These are phyloP conservation scores for Arthrocladium fulminans DNA, from an alignment of 2,329 filamentous ascomycete species.

Conservation along the genomic window DNA sequence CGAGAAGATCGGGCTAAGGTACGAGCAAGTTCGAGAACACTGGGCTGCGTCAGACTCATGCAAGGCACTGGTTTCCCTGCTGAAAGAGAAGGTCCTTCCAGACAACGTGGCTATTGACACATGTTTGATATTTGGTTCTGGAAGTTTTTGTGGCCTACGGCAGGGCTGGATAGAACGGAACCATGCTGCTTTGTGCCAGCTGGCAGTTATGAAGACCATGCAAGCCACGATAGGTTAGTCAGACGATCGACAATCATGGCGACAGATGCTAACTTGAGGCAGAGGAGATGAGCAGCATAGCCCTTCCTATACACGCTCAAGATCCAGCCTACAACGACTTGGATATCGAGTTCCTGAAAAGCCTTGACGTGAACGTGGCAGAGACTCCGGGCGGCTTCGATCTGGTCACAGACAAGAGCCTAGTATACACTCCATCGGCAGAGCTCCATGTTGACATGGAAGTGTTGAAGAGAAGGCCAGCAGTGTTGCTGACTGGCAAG, in stretches of 20 bases:
- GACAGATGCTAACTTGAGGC: neutral
- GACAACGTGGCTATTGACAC: slow-evolving; percentile 1
- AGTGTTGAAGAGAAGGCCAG: neutral
- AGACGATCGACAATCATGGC: no score
- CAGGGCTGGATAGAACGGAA: slow-evolving; percentile 8
- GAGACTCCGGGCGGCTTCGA: slow-evolving; percentile 1
- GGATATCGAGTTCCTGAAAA: slow-evolving; percentile 6
- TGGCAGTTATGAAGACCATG: slow-evolving; percentile 5
- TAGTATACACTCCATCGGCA: slow-evolving; percentile 3
- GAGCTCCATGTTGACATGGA: slow-evolving; percentile 4
- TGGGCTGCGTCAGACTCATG: slow-evolving; percentile 7
- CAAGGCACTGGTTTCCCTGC: neutral
- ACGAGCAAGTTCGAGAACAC: neutral
- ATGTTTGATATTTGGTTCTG: slow-evolving; percentile 8
- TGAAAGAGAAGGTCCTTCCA: slow-evolving; percentile 2
- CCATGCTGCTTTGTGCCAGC: neutral
- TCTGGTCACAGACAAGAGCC: slow-evolving; percentile 8
- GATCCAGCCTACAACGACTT: slow-evolving; percentile 9
- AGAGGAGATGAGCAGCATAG: neutral
- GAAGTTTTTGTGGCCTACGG: slow-evolving; percentile 6
- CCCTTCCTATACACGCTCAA: slow-evolving; percentile 1
- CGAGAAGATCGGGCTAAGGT: neutral
- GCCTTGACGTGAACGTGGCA: neutral
- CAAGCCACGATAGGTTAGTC: slow-evolving; percentile 4
- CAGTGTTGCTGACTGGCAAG: slow-evolving; percentile 1